phyloP scores from a whole-genome alignment of 2,329 filamentous ascomycete genomes.

The Elsinoe ampelina region DNA sequence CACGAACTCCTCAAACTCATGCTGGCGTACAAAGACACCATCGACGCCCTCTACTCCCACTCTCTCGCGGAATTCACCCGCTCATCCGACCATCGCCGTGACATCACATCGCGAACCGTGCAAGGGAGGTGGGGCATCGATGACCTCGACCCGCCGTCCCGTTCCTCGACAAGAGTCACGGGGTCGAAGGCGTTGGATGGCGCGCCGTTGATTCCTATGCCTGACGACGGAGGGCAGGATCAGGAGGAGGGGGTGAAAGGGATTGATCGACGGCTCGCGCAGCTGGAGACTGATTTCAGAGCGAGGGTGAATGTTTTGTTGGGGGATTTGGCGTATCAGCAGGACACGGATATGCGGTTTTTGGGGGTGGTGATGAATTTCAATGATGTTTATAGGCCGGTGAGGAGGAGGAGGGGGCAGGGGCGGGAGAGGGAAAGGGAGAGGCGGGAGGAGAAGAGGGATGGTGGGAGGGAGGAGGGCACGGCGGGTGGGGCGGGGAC shows the following conservation, averaged over 20 bases:
- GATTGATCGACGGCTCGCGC: constrained; percentile 61
- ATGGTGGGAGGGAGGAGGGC: background rate
- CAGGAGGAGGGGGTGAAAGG: constrained; percentile 62
- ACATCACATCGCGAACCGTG: constrained; percentile 57
- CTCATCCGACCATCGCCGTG: constrained; percentile 74
- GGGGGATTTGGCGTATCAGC: constrained; percentile 84
- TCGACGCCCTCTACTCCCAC: constrained; percentile 91
- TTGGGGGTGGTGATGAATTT: constrained; percentile 98
- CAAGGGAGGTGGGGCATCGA: constrained; percentile 55
- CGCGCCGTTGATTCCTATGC: constrained; percentile 27
- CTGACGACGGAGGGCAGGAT: constrained; percentile 29
- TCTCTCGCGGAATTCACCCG: constrained; percentile 88
- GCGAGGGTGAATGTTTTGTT: constrained; percentile 69
- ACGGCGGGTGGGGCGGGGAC: no score
- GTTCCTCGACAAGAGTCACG: constrained; percentile 13
- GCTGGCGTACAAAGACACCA: constrained; percentile 85
- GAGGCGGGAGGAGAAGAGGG: constrained; percentile 15
- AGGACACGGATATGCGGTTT: constrained; percentile 91
- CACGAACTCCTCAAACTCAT: constrained; percentile 89
- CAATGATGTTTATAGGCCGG: constrained; percentile 87
- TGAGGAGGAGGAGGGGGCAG: constrained; percentile 48
- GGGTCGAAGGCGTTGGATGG: constrained; percentile 1
- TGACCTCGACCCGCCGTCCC: constrained; percentile 35
- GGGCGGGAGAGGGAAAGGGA: constrained; percentile 14
- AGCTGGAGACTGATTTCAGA: constrained; percentile 67